These are phyloP conservation scores for Pseudogymnoascus sp. DNA, from an alignment of 2,329 filamentous ascomycete species.

Conservation along the genomic window DNA sequence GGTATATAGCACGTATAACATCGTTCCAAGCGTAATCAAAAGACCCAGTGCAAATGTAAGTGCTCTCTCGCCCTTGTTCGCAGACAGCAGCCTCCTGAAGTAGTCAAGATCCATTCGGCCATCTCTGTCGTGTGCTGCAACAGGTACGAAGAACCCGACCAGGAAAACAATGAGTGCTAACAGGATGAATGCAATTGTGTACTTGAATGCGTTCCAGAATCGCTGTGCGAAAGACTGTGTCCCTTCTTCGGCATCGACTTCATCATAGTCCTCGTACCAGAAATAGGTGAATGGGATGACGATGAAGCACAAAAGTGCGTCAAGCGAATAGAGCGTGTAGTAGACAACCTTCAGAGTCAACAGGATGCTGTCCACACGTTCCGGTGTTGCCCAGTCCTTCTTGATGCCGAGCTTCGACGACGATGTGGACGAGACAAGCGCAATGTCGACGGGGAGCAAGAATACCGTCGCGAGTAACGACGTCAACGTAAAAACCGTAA, in stretches of 20 bases:
- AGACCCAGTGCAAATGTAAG: constrained; percentile 83
- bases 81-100: constrained; percentile 74
- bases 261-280: constrained; percentile 95
- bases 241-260: constrained; percentile 75
- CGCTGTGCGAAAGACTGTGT: constrained; percentile 63
- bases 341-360: constrained; percentile 81
- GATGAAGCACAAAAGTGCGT: constrained; percentile 80
- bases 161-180: constrained; percentile 79
- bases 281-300: constrained; percentile 96
- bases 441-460: constrained; percentile 89
- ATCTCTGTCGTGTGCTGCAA: constrained; percentile 49
- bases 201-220: constrained; percentile 80
- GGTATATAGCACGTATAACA: constrained; percentile 85
- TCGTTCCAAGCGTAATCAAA: constrained; percentile 77
- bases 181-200: constrained; percentile 76
- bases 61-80: constrained; percentile 88
- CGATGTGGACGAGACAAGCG: constrained; percentile 83
- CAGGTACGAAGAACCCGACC: constrained; percentile 88
- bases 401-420: constrained; percentile 69
- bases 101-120: constrained; percentile 69
- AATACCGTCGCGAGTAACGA: constrained; percentile 85
- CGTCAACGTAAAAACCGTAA: constrained; percentile 82
- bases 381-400: constrained; percentile 90
- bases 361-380: constrained; percentile 69
- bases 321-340: constrained; percentile 85